Conservation (phyloP, 345 rosid species). For the Euphorbia tirucalli region DNA sequence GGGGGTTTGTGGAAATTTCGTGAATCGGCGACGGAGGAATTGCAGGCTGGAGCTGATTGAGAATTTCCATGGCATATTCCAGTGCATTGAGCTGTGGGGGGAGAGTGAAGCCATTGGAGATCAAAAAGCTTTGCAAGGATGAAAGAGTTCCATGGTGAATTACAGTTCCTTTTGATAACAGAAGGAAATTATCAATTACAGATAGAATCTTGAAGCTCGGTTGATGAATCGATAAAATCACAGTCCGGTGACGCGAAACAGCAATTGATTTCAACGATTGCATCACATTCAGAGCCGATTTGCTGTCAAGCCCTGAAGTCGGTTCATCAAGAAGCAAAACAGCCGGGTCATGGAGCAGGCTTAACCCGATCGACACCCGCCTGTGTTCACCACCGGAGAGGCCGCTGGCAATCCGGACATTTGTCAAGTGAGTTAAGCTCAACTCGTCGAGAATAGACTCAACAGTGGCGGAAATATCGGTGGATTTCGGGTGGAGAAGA, state of each 20-base stretch:
- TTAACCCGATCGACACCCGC: constrained; percentile 81
- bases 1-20: constrained; percentile 8
- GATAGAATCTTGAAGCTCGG: constrained; percentile 91
- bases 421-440: constrained; percentile 51
- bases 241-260: constrained; percentile 58
- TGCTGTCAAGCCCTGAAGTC: constrained; percentile 84
- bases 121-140: constrained; percentile 55
- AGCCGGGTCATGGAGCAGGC: constrained; percentile 82
- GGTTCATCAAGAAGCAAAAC: constrained; percentile 89
- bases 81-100: constrained; percentile 90
- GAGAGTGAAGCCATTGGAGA: constrained; percentile 56
- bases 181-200: constrained; percentile 54
- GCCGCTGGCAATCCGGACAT: constrained; percentile 49
- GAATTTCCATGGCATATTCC: constrained; percentile 84
- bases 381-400: constrained; percentile 85
- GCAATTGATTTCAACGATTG: constrained; percentile 65
- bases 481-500: constrained; percentile 51
- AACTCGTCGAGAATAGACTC: constrained; percentile 61
- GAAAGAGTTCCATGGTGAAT: constrained; percentile 65
- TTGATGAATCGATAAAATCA: constrained; percentile 87
- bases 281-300: constrained; percentile 74
- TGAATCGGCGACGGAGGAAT: constrained; percentile 20
- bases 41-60: constrained; percentile 43
- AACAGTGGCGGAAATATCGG: constrained; percentile 38
- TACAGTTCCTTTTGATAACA: constrained; percentile 70